phyloP scores from a whole-genome alignment of 768 basidiomycete genomes.

The Fistulinella prunicolor region DNA sequence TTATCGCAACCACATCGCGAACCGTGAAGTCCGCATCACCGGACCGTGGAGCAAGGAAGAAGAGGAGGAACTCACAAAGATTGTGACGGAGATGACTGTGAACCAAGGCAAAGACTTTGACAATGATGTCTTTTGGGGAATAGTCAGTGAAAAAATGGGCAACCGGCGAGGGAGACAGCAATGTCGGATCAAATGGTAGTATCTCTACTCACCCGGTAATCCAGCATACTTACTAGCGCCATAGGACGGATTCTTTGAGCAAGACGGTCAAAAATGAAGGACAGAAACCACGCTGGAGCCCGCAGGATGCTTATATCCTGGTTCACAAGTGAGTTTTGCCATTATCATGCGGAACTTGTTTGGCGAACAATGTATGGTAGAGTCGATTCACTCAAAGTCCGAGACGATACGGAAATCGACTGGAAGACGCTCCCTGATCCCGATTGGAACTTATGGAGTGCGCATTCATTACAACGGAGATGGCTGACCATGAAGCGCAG shows the following conservation, averaged over 20 bases:
- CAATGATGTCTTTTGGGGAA: slow-evolving; percentile 81
- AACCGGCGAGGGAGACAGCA: slow-evolving; percentile 74
- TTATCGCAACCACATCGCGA: slow-evolving; percentile 78
- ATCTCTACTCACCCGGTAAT: slow-evolving; percentile 7
- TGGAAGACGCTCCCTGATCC: slow-evolving; percentile 76
- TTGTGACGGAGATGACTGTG: slow-evolving; percentile 73
- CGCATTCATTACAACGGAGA: slow-evolving; percentile 72
- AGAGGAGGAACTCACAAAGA: slow-evolving; percentile 67
- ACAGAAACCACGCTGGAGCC: slow-evolving; percentile 67
- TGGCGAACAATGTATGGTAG: slow-evolving; percentile 35
- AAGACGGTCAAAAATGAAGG: slow-evolving; percentile 73
- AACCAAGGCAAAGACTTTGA: slow-evolving; percentile 70
- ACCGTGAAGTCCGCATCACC: slow-evolving; percentile 57
- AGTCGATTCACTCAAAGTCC: slow-evolving; percentile 69
- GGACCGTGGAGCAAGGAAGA: slow-evolving; percentile 82
- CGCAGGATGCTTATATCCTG: slow-evolving; percentile 74
- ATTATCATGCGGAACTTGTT: background rate
- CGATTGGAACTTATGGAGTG: slow-evolving; percentile 83
- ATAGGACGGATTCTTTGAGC: slow-evolving; percentile 74
- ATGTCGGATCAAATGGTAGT: slow-evolving; percentile 85
- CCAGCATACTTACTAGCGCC: background rate
- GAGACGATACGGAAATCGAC: slow-evolving; percentile 80
- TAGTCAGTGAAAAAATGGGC: slow-evolving; percentile 75
- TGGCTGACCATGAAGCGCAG: slow-evolving; percentile 79
- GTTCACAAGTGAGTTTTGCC: slow-evolving; percentile 61